Percentiles rank a stretch among this genome's conserved stretches.
phyloP scores from a whole-genome alignment of 2,329 filamentous ascomycete genomes.

The Aspergillus sojae region DNA sequence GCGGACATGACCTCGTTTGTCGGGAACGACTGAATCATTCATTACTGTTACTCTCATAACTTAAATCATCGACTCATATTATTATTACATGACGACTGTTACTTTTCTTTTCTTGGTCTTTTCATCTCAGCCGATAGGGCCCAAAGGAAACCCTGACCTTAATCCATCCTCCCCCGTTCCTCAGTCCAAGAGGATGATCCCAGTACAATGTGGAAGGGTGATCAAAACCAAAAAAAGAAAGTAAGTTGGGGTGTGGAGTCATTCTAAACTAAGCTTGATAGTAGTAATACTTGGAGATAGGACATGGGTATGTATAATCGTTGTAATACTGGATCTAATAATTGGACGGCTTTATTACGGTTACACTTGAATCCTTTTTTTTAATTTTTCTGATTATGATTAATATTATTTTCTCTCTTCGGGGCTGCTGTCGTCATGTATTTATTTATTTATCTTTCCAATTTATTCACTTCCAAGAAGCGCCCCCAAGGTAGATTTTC shows the following conservation, averaged over 20 bases:
- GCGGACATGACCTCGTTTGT: constrained; percentile 8
- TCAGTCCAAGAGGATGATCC: constrained; percentile 3
- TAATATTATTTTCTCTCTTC: not conserved
- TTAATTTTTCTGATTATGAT: not conserved
- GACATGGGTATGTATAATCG: constrained; percentile 4
- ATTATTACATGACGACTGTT: not conserved
- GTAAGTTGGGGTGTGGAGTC: constrained; percentile 10
- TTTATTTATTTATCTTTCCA: not conserved
- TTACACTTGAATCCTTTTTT: not conserved
- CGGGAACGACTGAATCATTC: constrained; percentile 8
- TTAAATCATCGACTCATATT: not conserved
- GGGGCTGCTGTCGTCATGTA: not conserved
- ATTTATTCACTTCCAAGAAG: not conserved
- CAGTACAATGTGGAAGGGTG: constrained; percentile 6
- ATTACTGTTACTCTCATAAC: not conserved
- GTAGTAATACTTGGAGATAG: constrained; percentile 6
- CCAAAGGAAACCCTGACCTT: not conserved
- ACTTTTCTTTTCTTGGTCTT: not conserved
- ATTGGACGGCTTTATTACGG: constrained; percentile 4
- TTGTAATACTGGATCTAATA: constrained; percentile 7
- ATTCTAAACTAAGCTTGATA: constrained; percentile 12
- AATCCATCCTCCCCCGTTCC: not conserved
- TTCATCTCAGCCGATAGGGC: not conserved
- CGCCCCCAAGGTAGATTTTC: not conserved
- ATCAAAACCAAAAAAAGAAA: constrained; percentile 10